Base-by-base conservation (phyloP, 306 rosid genomes). In the Pterocarpus macrocarpus region DNA sequence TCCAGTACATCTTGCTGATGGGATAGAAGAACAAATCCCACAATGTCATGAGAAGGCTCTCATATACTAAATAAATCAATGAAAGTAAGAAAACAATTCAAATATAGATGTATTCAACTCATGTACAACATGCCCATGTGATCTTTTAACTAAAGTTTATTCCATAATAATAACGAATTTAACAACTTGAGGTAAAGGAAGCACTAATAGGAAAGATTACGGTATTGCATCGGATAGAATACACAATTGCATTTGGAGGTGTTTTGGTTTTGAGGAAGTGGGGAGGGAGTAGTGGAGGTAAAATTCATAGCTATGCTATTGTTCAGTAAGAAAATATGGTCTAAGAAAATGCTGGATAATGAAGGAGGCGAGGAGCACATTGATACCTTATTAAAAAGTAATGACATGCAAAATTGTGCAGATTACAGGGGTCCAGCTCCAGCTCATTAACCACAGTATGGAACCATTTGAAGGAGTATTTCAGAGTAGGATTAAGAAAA, bases 1-100 rank as follows among this genome's bases (percentile, higher is more conserved):
- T 93, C 99, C 66, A 96, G 86, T 45, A 67, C 77, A 77, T 96
- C 97, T 89, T 93, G 97, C 99, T 96, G 90, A 66, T 69, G 79
- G 76, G 82, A 86, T 53, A 28, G 84, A 86, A 79, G 22, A 85
- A 44, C 12, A 41, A 33, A 73, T 59, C 30, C 32, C 35, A 83
- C 34, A 70, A 73, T 45, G 76, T 77, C 53, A 44, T n/a, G 41
- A 83, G 82, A 84, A 65, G 81, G 73, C 62, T 71, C 16, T 49
- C 71, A 75, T 30, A 68, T 7, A 67, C 38, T 14, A 22, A 65
- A 39, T 15, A 56, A 38, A 6, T 55, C 47, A 52, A 79, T 44
- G 69, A 43, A 79, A 50, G 28, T 53, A 55, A 41, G 13, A 7
- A 59, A 43, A 76, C 49, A 43, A 61, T 7, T 61, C 63, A 57